Percentiles rank a stretch among this genome's conserved stretches.
These are phyloP conservation scores for Aspergillus sp. DNA, from an alignment of 2,329 filamentous ascomycete species.

Conservation along the genomic window DNA sequence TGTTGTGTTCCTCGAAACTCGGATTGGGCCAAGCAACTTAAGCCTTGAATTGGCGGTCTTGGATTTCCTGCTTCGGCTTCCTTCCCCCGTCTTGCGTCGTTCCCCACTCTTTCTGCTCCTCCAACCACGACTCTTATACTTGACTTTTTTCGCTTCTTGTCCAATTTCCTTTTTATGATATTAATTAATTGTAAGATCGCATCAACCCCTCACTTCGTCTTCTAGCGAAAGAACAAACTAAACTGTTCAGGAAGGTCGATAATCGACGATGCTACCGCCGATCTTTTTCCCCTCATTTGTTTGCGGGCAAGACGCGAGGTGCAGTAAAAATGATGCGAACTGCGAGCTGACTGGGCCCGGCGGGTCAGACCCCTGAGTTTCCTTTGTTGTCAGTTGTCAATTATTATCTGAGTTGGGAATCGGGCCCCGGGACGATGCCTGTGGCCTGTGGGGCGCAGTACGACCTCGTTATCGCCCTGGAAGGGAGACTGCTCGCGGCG, in stretches of 20 bases:
- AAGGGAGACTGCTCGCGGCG: not conserved
- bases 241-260: constrained; percentile 4
- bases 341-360: constrained; percentile 6
- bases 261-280: constrained; percentile 1
- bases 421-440: not conserved
- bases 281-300: constrained; percentile 5
- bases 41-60: constrained; percentile 10
- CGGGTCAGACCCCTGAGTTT: not conserved
- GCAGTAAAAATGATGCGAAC: constrained; percentile 7
- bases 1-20: not conserved
- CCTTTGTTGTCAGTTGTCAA: not conserved
- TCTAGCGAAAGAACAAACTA: not conserved
- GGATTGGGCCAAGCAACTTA: constrained; percentile 6
- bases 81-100: not conserved
- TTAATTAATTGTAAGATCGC: not conserved
- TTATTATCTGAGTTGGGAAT: not conserved
- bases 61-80: not conserved
- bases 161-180: not conserved
- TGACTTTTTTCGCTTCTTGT: not conserved
- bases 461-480: constrained; percentile 6
- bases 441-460: not conserved
- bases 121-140: not conserved
- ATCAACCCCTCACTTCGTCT: not conserved
- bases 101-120: not conserved
- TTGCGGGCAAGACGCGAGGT: not conserved